Conservation (phyloP, 139 green algal genomes). For the Chlamydomonas applanata region DNA sequence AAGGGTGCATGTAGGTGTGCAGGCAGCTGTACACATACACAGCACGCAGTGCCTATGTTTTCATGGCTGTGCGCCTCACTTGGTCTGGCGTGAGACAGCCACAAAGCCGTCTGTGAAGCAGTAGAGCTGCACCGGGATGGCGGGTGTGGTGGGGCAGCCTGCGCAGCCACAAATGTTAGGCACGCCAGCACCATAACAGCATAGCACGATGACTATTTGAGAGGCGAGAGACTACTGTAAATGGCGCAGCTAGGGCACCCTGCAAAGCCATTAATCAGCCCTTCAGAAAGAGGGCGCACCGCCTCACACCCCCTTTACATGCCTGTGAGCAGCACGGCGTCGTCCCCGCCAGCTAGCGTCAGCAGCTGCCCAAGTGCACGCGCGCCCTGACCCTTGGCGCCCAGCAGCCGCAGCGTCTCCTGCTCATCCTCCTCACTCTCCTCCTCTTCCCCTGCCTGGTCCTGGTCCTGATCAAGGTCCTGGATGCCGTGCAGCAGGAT, state of each 20-base stretch:
- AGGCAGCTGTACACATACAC: too few relatives aligned
- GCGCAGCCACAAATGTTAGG: not conserved
- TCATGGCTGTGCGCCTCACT: too few relatives aligned
- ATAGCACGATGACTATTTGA: too few relatives aligned
- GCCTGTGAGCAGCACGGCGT: constrained; percentile 38
- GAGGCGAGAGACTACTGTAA: too few relatives aligned
- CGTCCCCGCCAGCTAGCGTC: constrained; percentile 34
- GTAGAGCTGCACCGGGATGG: constrained; percentile 15
- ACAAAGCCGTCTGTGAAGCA: constrained; percentile 32
- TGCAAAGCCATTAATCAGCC: too few relatives aligned
- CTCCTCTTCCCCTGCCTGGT: not conserved
- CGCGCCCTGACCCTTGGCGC: not conserved
- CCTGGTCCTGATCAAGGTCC: constrained; percentile 2
- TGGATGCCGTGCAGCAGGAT: not conserved
- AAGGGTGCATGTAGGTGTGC: too few relatives aligned
- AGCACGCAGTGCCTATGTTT: too few relatives aligned
- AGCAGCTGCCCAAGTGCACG: constrained; percentile 30
- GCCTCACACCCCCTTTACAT: too few relatives aligned
- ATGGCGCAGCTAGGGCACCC: too few relatives aligned
- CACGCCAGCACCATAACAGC: too few relatives aligned
- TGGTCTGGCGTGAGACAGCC: constrained; percentile 17
- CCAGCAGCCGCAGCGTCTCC: not conserved
- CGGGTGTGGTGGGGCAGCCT: constrained; percentile 14
- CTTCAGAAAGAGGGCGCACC: too few relatives aligned
- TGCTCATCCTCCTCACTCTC: not conserved